Percentiles rank a stretch among this genome's conserved stretches.
These are phyloP conservation scores for Leccinum subspadiceum DNA, from an alignment of 1,284 basidiomycete genomes.

Conservation along the genomic window DNA sequence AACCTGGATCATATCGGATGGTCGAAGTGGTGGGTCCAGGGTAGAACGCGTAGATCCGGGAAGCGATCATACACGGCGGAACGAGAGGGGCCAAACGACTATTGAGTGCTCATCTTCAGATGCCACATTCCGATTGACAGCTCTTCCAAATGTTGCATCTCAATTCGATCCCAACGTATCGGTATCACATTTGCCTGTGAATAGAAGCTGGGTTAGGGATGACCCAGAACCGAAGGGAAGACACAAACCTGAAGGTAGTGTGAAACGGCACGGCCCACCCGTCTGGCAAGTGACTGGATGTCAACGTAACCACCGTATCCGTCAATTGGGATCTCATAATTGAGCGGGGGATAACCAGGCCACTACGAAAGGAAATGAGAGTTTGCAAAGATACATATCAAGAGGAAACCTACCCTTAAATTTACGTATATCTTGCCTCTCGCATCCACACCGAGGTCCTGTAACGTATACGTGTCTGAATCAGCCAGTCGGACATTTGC, in stretches of 20 bases:
- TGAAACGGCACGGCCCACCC: constrained; percentile 66
- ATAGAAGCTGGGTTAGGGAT: constrained; percentile 16
- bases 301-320: constrained; percentile 62
- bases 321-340: constrained; percentile 73
- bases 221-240: constrained; percentile 2
- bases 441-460: constrained; percentile 62
- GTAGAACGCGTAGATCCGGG: constrained; percentile 4
- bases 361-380: constrained; percentile 44
- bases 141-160: constrained; percentile 73
- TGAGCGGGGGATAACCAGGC: constrained; percentile 67
- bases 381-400: background rate
- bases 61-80: constrained; percentile 9
- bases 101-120: constrained; percentile 45
- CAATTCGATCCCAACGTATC: constrained; percentile 64
- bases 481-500: constrained; percentile 58
- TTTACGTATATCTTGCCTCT: constrained; percentile 59
- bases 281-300: constrained; percentile 63
- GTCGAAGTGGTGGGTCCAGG: constrained; percentile 11
- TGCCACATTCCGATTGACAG: constrained; percentile 67
- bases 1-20: constrained; percentile 11
- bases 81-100: constrained; percentile 17
- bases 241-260: constrained; percentile 68
- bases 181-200: constrained; percentile 61
- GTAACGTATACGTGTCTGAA: constrained; percentile 55
- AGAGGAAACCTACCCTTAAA: constrained; percentile 48